Evolutionary conservation across 2,329 filamentous ascomycete species (phyloP).

Genomic region (Didymella arachidicola): DNA sequence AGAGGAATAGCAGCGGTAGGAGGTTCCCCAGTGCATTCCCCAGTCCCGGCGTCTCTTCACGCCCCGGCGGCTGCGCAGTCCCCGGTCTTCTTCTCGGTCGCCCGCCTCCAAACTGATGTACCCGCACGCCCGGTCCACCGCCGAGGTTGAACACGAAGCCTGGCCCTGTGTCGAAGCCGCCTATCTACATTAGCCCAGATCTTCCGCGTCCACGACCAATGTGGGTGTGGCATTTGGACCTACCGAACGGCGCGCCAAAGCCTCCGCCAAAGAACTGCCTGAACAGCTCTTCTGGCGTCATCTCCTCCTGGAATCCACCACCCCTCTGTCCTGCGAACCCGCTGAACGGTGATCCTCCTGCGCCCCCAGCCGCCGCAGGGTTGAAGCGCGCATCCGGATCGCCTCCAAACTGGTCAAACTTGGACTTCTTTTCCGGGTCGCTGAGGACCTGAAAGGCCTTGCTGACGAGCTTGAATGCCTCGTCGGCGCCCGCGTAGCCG

Average conservation of each 20-base stretch:
- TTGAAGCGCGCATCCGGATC: conserved; percentile 91
- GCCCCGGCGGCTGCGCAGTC: conserved; percentile 62
- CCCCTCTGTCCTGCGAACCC: conserved; percentile 64
- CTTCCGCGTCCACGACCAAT: conserved; percentile 12
- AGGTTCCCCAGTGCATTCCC: conserved; percentile 70
- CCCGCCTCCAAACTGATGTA: conserved; percentile 92
- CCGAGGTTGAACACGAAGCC: conserved; percentile 96
- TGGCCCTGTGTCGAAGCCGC: conserved; percentile 76
- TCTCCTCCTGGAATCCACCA: conserved; percentile 84
- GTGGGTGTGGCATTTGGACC: conserved; percentile 33
- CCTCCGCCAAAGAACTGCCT: conserved; percentile 92
- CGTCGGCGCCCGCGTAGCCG: conserved; percentile 91
- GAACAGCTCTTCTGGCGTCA: conserved; percentile 97
- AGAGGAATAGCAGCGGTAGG: conserved; percentile 86
- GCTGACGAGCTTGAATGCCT: conserved; percentile 98
- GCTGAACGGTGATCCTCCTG: conserved; percentile 66
- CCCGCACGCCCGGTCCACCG: conserved; percentile 86
- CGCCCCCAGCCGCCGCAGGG: conserved; percentile 58
- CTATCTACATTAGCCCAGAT: conserved; percentile 45
- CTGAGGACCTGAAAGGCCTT: conserved; percentile 92
- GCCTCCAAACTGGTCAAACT: conserved; percentile 86
- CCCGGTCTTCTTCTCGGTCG: conserved; percentile 76
- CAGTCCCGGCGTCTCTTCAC: conserved; percentile 61
- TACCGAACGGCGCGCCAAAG: conserved; percentile 71
- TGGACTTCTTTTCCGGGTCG: conserved; percentile 89